Evolutionary conservation across 192 early-diverging fungal genomes (phyloP).

Genomic region (Coemansia sp.): DNA sequence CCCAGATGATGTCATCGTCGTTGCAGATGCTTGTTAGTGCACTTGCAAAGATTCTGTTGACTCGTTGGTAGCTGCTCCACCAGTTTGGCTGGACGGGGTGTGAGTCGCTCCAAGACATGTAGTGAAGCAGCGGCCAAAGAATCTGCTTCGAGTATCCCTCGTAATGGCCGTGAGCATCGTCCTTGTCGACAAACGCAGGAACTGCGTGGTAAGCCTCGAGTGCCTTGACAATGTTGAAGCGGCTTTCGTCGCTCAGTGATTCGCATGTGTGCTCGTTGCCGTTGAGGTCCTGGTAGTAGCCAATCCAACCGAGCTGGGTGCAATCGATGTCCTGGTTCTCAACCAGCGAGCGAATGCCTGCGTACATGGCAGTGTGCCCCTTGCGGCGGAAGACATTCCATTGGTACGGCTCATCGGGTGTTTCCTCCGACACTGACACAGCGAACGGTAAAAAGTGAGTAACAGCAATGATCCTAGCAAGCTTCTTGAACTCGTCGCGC

Average conservation of each 20-base stretch:
- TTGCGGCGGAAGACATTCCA: constrained; percentile 62
- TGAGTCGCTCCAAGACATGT: constrained; percentile 82
- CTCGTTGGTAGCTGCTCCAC: constrained; percentile 81
- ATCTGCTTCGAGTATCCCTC: constrained; percentile 97
- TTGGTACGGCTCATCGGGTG: constrained; percentile 45
- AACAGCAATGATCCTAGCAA: constrained; percentile 47
- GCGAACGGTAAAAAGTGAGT: constrained; percentile 56
- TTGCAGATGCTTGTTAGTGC: constrained; percentile 71
- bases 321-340: constrained; percentile 59
- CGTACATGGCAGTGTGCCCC: constrained; percentile 89
- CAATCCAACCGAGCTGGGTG: constrained; percentile 76
- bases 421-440: constrained; percentile 38
- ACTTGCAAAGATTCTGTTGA: constrained; percentile 78
- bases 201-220: constrained; percentile 61
- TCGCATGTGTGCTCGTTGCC: constrained; percentile 60
- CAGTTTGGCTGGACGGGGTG: constrained; percentile 63
- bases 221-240: constrained; percentile 56
- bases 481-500: constrained; percentile 30
- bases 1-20: constrained; percentile 79
- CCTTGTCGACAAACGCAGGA: constrained; percentile 78
- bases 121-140: constrained; percentile 97
- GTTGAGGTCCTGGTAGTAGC: constrained; percentile 59
- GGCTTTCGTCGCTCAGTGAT: constrained; percentile 55
- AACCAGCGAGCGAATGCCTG: constrained; percentile 72
- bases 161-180: constrained; percentile 78